Conservation (phyloP, 306 rosid species). For the Sechiopsis laciniata region DNA sequence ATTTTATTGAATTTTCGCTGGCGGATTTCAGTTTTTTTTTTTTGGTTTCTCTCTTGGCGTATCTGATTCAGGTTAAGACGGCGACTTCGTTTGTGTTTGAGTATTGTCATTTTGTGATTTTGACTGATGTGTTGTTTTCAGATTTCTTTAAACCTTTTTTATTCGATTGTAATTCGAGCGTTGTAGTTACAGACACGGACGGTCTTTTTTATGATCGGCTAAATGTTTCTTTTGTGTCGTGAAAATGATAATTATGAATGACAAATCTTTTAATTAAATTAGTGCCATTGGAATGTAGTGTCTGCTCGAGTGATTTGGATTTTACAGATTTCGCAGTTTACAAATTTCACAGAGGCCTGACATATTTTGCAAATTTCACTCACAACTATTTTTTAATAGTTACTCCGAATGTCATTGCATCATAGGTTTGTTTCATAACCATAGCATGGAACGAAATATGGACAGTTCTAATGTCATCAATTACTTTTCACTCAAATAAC, state of each 20-base stretch:
- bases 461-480: background rate
- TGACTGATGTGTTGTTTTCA: background rate
- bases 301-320: background rate
- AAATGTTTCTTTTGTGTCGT: background rate
- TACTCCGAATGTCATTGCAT: background rate
- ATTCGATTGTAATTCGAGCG: background rate
- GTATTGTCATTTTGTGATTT: background rate
- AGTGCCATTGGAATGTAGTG: background rate
- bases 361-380: background rate
- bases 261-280: background rate
- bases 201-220: too few species aligned
- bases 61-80: background rate
- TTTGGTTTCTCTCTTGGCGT: background rate
- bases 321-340: background rate
- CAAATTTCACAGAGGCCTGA: too few species aligned
- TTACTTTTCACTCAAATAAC: background rate
- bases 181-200: background rate
- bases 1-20: conserved; percentile 7
- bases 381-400: background rate
- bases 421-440: background rate
- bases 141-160: background rate
- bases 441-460: conserved; percentile 11
- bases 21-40: background rate
- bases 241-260: background rate
- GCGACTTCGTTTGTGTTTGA: background rate